Conservation (phyloP, 2,329 filamentous ascomycete genomes). For the Pseudopithomyces maydicus region DNA sequence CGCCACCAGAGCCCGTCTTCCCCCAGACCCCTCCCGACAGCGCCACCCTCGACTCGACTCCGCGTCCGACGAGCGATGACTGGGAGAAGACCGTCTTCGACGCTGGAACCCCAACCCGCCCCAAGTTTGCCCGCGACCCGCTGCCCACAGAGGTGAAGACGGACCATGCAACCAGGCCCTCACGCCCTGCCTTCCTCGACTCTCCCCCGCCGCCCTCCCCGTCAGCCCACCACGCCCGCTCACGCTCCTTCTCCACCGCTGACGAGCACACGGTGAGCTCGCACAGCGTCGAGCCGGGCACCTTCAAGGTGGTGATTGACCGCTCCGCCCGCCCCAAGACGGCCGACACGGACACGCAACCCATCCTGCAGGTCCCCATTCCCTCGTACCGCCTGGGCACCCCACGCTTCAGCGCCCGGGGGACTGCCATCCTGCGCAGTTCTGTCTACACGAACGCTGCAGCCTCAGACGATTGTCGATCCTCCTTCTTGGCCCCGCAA, state of each 20-base stretch:
- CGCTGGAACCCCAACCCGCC: conserved; percentile 35
- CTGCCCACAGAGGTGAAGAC: conserved; percentile 20
- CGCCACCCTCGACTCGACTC: conserved; percentile 34
- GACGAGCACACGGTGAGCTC: conserved; percentile 61
- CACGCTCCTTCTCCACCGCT: conserved; percentile 77
- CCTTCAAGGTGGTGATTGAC: conserved; percentile 81
- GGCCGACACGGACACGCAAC: conserved; percentile 60
- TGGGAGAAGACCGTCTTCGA: conserved; percentile 43
- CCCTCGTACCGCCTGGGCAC: conserved; percentile 84
- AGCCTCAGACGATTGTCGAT: conserved; percentile 69
- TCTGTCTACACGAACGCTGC: conserved; percentile 76
- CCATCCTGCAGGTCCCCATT: conserved; percentile 74
- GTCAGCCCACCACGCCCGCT: conserved; percentile 51
- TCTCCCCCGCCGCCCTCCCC: conserved; percentile 26
- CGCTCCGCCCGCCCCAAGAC: conserved; percentile 70
- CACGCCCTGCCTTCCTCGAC: conserved; percentile 20
- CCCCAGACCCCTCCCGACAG: conserved; percentile 46
- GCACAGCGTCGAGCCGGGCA: conserved; percentile 65
- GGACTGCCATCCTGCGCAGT: conserved; percentile 76
- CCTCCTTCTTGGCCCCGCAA: conserved; percentile 59
- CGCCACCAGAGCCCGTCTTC: conserved; percentile 43
- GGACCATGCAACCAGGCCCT: conserved; percentile 22
- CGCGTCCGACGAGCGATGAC: conserved; percentile 42
- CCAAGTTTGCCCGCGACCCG: conserved; percentile 30
- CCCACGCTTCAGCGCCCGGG: conserved; percentile 76